These are phyloP conservation scores for Castanospermum australe DNA, from an alignment of 306 rosid species.

Conservation along the genomic window DNA sequence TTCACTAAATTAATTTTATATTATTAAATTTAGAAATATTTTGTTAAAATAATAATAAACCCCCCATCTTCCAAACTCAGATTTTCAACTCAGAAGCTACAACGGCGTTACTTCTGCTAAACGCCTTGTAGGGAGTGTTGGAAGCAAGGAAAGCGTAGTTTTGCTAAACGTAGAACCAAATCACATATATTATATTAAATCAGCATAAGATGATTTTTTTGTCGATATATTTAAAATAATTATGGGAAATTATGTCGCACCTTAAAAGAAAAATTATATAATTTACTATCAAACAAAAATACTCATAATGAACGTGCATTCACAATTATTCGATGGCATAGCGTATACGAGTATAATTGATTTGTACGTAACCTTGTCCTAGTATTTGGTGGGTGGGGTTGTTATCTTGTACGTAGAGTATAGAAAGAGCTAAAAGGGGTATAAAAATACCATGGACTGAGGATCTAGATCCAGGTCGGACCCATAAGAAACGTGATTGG, in stretches of 20 bases:
- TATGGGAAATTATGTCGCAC: background rate
- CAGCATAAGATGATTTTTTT: background rate
- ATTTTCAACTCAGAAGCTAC: background rate
- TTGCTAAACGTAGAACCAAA: background rate
- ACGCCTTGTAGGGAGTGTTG: background rate
- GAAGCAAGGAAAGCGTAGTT: background rate
- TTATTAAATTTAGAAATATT: background rate
- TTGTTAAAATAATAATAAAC: no score
- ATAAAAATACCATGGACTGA: background rate
- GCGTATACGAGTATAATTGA: background rate
- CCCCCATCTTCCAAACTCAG: no score
- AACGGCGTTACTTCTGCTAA: background rate
- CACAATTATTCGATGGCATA: background rate
- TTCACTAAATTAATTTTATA: background rate
- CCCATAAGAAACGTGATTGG: constrained; percentile 54
- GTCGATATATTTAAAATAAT: background rate
- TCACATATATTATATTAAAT: background rate
- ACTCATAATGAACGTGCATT: background rate
- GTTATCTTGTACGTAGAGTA: background rate
- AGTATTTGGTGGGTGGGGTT: background rate
- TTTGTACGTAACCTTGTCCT: background rate
- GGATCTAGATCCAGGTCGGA: constrained; percentile 22
- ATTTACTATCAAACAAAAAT: background rate
- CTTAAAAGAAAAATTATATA: background rate
- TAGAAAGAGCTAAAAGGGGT: background rate